Base-by-base conservation (phyloP, 2,329 filamentous ascomycete genomes). In the Neonectria faginata region DNA sequence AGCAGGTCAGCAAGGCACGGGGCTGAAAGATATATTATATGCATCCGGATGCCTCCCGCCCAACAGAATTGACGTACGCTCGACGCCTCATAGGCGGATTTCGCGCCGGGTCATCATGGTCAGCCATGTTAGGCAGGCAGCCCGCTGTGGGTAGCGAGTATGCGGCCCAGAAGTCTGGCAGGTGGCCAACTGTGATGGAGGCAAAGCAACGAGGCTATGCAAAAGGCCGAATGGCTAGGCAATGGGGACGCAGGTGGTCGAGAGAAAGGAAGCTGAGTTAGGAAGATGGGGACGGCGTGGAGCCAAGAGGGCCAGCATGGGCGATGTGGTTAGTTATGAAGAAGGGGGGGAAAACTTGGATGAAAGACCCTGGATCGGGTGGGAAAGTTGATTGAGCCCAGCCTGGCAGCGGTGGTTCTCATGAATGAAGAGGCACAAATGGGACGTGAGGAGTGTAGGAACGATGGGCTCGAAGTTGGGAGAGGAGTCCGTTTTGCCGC, bases 81-180 rank as follows among this genome's bases (percentile, higher is more conserved):
- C 72, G 64, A 55, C 69, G 70, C 70, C 72, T 67, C 62, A 67
- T 66, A n/a, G 72, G 71, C 65, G 65, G 71, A 56, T 60, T 64
- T 25, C 57, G 54, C 16, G 57, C 42, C 11, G 50, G 29, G 27
- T 70, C 69, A 62, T 71, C 65, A 29, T 67, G 58, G 50, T 72
- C 69, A 51, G 72, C 56, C 72, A 74, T 74, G 27, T 45, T 65
- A 60, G 65, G 59, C 52, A 59, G 62, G 47, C 59, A 64, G 60
- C 60, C 62, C 57, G 55, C 27, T 39, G 18, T 51, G n/a, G 16
- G 16, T 14, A 57, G 67, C 18, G 56, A 50, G 60, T 42, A 64
- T 48, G 62, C 55, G 61, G 53, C 51, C 60, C 62, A 61, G 59
- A n/a, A 55, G 53, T 67, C 39, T 20, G 14, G 20, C 14, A 52